Base-by-base conservation (phyloP, 2,329 filamentous ascomycete species). In the Rosellinia necatrix region DNA sequence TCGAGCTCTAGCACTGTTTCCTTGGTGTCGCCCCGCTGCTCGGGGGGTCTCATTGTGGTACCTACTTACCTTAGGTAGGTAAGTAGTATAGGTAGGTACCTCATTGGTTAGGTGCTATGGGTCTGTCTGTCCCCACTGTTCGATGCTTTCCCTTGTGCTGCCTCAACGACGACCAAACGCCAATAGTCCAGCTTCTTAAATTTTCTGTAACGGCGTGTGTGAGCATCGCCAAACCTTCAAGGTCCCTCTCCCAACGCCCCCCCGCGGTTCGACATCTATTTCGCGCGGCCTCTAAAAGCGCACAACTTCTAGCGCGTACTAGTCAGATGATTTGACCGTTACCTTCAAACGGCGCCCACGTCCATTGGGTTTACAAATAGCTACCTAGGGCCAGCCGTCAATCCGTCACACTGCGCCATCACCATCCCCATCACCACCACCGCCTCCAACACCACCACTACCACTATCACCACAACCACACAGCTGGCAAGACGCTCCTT, bases 321-420 rank as follows among this genome's bases (percentile, higher is more conserved):
- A 17, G 49, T 58, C 64, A 67, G 62, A 69, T 70, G 68, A 54
- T 59, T 59, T 56, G 63, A 60, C 48, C 44, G 49, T 44, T 58
- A 49, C 38, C 24, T n/a, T 46, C 43, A 10, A 54, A 44, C 60
- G 60, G 64, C 66, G 60, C 60, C 55, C 60, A 62, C 60, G 67
- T 68, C 68, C 64, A 67, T 66, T 62, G 65, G 62, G 68, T 59
- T 52, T 58, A 62, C 53, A 19, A 44, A 60, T 60, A 65, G 58
- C 63, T 60, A 65, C 57, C 63, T 60, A 68, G 62, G 64, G 63
- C 68, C 30, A 59, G 66, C 64, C 63, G 63, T 63, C 53, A 41
- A 47, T 35, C 24, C 30, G 15, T 38, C 25, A n/a, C n/a, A n/a
- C n/a, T n/a, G n/a, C n/a, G n/a, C n/a, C n/a, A n/a, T n/a, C 34